Evolutionary conservation across 768 basidiomycete genomes (phyloP).

Genomic region (Panellus pusillus): DNA sequence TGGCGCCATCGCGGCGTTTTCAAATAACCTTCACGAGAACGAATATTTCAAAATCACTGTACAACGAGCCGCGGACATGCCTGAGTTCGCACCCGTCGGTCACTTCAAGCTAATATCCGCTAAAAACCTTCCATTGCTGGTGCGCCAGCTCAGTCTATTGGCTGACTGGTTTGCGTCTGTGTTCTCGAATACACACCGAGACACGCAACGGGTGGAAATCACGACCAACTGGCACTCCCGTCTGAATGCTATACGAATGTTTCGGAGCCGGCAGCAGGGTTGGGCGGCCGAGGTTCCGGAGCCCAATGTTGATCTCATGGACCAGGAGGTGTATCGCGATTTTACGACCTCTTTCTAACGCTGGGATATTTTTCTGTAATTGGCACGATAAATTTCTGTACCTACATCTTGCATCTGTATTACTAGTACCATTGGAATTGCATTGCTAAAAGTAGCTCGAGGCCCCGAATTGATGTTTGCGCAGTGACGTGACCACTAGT

Average conservation of each 20-base stretch:
- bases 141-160: constrained; percentile 84
- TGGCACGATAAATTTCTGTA: constrained; percentile 4
- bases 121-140: constrained; percentile 79
- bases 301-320: constrained; percentile 44
- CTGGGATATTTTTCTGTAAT: constrained; percentile 7
- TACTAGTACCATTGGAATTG: constrained; percentile 8
- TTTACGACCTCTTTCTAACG: constrained; percentile 54
- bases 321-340: constrained; percentile 54
- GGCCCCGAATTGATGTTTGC: not conserved
- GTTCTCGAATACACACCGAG: constrained; percentile 70
- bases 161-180: constrained; percentile 91
- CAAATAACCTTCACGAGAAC: constrained; percentile 81
- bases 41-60: constrained; percentile 96
- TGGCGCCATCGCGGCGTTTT: constrained; percentile 82
- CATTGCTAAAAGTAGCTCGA: not conserved
- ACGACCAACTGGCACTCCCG: constrained; percentile 88
- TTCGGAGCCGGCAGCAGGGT: constrained; percentile 44
- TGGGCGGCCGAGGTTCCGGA: constrained; percentile 21
- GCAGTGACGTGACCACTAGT: not conserved
- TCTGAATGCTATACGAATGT: constrained; percentile 75
- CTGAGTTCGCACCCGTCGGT: constrained; percentile 91
- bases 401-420: constrained; percentile 24
- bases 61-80: constrained; percentile 87
- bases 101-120: constrained; percentile 94
- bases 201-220: constrained; percentile 72